Base-by-base conservation (phyloP, 2,329 filamentous ascomycete species). In the Plectosphaerella cucumerina region DNA sequence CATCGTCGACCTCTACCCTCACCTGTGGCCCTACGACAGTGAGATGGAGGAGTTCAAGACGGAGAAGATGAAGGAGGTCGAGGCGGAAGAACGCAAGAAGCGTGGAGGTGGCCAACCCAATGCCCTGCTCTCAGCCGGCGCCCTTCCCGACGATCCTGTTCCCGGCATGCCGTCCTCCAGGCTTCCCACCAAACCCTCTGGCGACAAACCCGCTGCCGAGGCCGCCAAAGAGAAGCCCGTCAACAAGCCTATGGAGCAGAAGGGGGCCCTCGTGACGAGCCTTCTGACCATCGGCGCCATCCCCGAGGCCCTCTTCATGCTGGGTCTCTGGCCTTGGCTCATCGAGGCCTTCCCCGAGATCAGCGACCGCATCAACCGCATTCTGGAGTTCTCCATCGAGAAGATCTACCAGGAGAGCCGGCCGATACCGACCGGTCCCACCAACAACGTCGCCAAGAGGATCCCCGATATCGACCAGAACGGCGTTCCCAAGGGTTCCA, bases 311-410 rank as follows among this genome's bases (percentile, higher is more conserved):
- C 76, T 99, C 2, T 97, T 93, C 66, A 89, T 99, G 50, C 80
- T 97, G 8, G 93, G 93, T 33, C 86, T 88, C 49, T 96, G 96
- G 60, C 90, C 91, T 14, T 99, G 94, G 92, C 80, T 99, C 45
- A 81, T 90, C 11, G 91, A 97, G 52, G 82, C 86, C 4, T 93
- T 89, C 57, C 85, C 89, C 1, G 90, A 96, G 44, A 78, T 97
- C 11, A 81, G 90, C 3, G 84, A 89, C 31, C 86, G 78, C 50
- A 81, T 97, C 47, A 89, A 96, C 67, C 90, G 95, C 34, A 87
- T 99, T 23, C 74, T 96, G 3, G 84, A 91, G 58, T 84, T 94
- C 57, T 93, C 86, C 39, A 72, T 99, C 48, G 85, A 85, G 61
- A 89, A 91, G 58, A 82, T 99, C 5, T 81, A 74, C 53, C 67